Conservation (phyloP, 139 green algal species). For the Pleodorina starrii region DNA sequence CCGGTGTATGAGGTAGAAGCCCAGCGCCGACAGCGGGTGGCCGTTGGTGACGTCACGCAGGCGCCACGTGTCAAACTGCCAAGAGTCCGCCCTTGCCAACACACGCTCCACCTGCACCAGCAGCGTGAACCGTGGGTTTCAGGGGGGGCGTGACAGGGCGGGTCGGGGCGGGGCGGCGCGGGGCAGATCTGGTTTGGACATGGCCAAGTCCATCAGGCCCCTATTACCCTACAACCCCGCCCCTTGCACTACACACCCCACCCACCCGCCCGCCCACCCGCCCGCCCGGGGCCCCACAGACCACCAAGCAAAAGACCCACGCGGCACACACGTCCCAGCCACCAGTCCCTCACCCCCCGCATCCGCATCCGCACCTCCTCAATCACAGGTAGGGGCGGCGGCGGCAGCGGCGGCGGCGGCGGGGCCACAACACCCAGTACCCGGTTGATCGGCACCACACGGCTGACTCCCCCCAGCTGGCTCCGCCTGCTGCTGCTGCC, state of each 20-base stretch:
- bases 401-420: background rate
- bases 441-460: background rate
- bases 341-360: background rate
- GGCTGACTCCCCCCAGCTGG: background rate
- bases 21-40: slow-evolving; percentile 51
- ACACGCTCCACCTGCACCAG: slow-evolving; percentile 55
- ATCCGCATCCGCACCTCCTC: slow-evolving; percentile 37
- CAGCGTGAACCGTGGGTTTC: no score
- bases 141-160: no score
- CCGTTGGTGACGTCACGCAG: slow-evolving; percentile 52
- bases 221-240: no score
- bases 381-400: background rate
- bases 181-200: no score
- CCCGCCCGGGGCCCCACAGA: no score
- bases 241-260: no score
- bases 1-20: slow-evolving; percentile 49
- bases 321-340: no score
- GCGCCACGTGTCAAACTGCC: slow-evolving; percentile 57
- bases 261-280: no score
- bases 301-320: no score
- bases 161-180: no score
- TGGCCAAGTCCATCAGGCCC: no score
- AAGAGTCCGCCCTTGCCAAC: slow-evolving; percentile 50
- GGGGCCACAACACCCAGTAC: no score
- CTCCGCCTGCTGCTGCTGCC: background rate